Evolutionary conservation across 2,329 filamentous ascomycete genomes (phyloP), one percentile per base, ranked within the genome.

Genomic region (Aspergillus luchuensis): DNA sequence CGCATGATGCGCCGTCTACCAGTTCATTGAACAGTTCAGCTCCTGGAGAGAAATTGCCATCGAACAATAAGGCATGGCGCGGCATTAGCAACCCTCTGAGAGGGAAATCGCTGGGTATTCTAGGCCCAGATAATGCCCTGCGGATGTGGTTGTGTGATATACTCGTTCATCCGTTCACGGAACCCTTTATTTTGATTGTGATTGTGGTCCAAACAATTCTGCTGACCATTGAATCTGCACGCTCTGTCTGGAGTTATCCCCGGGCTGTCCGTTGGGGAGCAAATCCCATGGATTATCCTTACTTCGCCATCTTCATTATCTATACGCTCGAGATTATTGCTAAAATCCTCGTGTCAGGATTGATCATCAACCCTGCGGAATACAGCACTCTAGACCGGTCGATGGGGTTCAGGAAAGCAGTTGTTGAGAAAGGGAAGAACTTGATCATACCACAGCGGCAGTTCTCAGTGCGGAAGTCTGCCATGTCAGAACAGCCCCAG

Each of bases 341-440:
- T 62, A 90, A 93, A 58, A 89, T 93, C 45, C 89, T 99, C 62
- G 96, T 99, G 0, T 99, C 95, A 0, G 96, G 95, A 0, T 90
- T 99, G 68, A 83, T 99, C 33, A 81, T 96, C 66, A 99, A 99
- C 72, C 91, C 95, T 1, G 81, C 87, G 8, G 93, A 97, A 72
- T 97, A 97, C 76, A 97, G 91, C 76, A 96, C 92, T 5, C 90
- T 96, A 63, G 91, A 96, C 74, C 86, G 91, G 56, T 86, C 89
- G 65, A 82, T 89, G 33, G 91, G 92, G 10, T 78, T 97, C 8
- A 87, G 86, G 56, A 87, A 89, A 65, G 91, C 89, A 10, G 80
- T 97, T 19, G 80, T 87, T 45, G 88, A 91, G 63, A 93, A 93
- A 76, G 91, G 91, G 61, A 87, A 87, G 62, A 84, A 86, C 21